Evolutionary conservation across 2,329 filamentous ascomycete genomes (phyloP).

Genomic region (Dothistroma pini): DNA sequence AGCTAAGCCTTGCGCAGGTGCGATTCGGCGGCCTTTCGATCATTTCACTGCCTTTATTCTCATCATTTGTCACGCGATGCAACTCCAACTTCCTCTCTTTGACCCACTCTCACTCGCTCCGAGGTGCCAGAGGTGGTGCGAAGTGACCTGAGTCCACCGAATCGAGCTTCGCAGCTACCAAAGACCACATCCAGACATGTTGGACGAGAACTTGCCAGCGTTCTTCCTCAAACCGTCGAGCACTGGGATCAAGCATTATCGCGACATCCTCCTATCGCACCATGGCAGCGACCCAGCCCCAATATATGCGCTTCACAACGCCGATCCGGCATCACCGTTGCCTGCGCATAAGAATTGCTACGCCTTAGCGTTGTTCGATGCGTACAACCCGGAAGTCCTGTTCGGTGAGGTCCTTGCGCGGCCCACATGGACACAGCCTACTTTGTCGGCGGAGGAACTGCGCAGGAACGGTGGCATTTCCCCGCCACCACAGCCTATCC

Average conservation of each 20-base stretch:
- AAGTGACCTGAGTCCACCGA: background rate
- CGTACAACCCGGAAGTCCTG: slow-evolving; percentile 73
- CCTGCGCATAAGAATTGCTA: slow-evolving; percentile 76
- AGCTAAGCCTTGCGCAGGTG: background rate
- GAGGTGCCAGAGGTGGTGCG: background rate
- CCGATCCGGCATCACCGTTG: slow-evolving; percentile 59
- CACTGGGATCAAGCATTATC: slow-evolving; percentile 50
- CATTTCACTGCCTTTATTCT: background rate
- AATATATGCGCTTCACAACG: slow-evolving; percentile 74
- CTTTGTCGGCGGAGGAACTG: slow-evolving; percentile 75
- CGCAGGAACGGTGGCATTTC: slow-evolving; percentile 63
- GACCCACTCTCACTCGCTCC: background rate
- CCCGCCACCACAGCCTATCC: slow-evolving; percentile 65
- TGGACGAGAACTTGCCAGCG: slow-evolving; percentile 64
- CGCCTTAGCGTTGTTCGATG: slow-evolving; percentile 79
- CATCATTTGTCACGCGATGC: background rate
- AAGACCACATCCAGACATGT: slow-evolving; percentile 7
- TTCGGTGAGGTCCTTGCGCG: slow-evolving; percentile 82
- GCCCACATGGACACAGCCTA: slow-evolving; percentile 82
- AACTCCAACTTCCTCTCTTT: background rate
- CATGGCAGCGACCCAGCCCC: slow-evolving; percentile 76
- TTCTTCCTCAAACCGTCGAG: slow-evolving; percentile 58
- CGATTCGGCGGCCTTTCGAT: background rate
- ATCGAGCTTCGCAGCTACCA: background rate
- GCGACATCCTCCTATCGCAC: slow-evolving; percentile 57